Evolutionary conservation across 1,284 basidiomycete genomes (phyloP).

Genomic region (Cutaneotrichosporon cutaneum): DNA sequence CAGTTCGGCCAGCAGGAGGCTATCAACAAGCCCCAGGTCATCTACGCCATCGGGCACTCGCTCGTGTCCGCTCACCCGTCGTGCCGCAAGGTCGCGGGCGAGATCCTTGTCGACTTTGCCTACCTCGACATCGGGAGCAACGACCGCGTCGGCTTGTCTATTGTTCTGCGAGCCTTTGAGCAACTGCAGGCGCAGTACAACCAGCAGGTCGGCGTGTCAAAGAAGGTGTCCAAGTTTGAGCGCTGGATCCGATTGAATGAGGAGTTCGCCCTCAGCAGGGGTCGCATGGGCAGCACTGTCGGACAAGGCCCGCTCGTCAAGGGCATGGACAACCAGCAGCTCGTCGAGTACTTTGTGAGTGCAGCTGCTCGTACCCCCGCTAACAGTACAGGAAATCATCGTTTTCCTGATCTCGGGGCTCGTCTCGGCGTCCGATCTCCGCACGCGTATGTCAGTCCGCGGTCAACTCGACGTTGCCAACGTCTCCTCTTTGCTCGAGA

Average conservation of each 20-base stretch:
- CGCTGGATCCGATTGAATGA: slow-evolving; percentile 89
- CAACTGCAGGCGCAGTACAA: slow-evolving; percentile 46
- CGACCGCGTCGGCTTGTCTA: slow-evolving; percentile 54
- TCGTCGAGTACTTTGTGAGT: slow-evolving; percentile 44
- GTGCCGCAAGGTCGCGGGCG: slow-evolving; percentile 76
- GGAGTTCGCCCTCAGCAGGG: slow-evolving; percentile 73
- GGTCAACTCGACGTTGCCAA: slow-evolving; percentile 87
- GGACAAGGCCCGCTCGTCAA: slow-evolving; percentile 88
- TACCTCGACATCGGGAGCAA: slow-evolving; percentile 47
- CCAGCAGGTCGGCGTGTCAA: slow-evolving; percentile 50
- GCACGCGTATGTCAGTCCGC: slow-evolving; percentile 40
- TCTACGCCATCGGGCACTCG: slow-evolving; percentile 78
- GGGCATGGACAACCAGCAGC: slow-evolving; percentile 33
- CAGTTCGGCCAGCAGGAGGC: slow-evolving; percentile 76
- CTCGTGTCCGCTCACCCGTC: slow-evolving; percentile 79
- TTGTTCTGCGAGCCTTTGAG: slow-evolving; percentile 57
- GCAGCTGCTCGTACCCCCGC: background rate
- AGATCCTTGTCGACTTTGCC: slow-evolving; percentile 62
- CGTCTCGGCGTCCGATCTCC: slow-evolving; percentile 42
- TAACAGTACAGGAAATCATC: slow-evolving; percentile 33
- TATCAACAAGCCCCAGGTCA: slow-evolving; percentile 70
- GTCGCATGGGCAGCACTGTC: slow-evolving; percentile 92
- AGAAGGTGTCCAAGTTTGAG: slow-evolving; percentile 69
- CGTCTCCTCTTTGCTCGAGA: slow-evolving; percentile 68
- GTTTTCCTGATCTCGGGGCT: slow-evolving; percentile 36